Conservation (phyloP, 1,139 yeast genomes). For the Saccharomyces hybrid region DNA sequence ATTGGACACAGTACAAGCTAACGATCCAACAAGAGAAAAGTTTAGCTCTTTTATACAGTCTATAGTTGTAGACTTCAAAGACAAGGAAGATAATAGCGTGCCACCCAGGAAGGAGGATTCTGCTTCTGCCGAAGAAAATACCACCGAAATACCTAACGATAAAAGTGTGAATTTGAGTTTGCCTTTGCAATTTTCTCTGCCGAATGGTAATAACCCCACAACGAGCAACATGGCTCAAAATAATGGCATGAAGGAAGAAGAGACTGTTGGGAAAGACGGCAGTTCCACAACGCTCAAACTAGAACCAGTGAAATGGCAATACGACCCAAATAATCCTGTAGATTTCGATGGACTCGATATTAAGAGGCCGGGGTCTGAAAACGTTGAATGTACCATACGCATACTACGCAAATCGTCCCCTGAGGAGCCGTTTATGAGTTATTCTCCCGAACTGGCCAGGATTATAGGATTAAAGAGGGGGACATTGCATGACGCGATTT, state of each 20-base stretch:
- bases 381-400: constrained; percentile 58
- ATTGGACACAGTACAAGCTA: constrained; percentile 40
- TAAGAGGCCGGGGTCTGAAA: constrained; percentile 58
- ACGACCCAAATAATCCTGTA: constrained; percentile 37
- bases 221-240: background rate
- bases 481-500: constrained; percentile 74
- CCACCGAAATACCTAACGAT: background rate
- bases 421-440: constrained; percentile 37
- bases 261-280: background rate
- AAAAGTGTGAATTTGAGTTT: background rate
- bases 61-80: constrained; percentile 65
- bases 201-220: background rate
- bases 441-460: constrained; percentile 52
- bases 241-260: background rate
- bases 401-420: constrained; percentile 66
- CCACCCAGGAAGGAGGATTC: background rate
- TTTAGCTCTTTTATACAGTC: constrained; percentile 81
- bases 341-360: constrained; percentile 80
- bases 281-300: background rate
- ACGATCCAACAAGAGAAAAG: constrained; percentile 42
- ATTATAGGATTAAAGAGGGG: constrained; percentile 64
- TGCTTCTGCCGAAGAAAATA: background rate
- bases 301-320: constrained; percentile 55
- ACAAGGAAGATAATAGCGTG: background rate
- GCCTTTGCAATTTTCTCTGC: background rate